Base-by-base conservation (phyloP, 306 rosid genomes). In the Quercus alba region DNA sequence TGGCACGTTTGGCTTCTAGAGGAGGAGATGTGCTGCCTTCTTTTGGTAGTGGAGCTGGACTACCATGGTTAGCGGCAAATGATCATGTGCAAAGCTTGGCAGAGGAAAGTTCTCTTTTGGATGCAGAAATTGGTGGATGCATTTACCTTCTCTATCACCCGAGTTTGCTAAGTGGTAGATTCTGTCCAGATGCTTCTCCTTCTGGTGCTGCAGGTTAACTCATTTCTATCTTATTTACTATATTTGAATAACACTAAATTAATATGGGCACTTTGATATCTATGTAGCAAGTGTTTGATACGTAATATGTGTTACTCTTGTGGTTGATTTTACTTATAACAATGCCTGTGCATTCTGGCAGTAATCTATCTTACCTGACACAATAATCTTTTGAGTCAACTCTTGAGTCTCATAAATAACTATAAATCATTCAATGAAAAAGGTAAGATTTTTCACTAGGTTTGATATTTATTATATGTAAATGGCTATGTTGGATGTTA, bases 151-250 rank as follows among this genome's bases (percentile, higher is more conserved):
- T 95, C 59, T 95, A 95, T 85, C 99, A 93, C 81, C 99, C 99
- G 26, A 82, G 92, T 86, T 85, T 95, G 87, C 98, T 95, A 67
- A 89, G 82, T 56, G 99, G 99, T 67, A 90, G 98, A 75, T 95
- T 89, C 86, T 95, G 99, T 84, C 98, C 99, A 73, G 99, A 93
- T 85, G 99, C 98, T 91, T 95, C 99, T 44, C 99, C 99, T 58
- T 83, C 85, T 72, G 97, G 98, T 78, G 92, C 98, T 69, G 83
- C 99, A 93, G 99, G 99, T 91, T 74, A 75, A 85, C 71, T 71
- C 30, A 67, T 79, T 86, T 88, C 68, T 75, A 28, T 84, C 33
- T 73, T 78, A 67, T 73, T 83, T 77, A 67, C 72, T 17, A 67
- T 33, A 35, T 67, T 67, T 35, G 52, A 67, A 18, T 19, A 67